Evolutionary conservation across 2,329 filamentous ascomycete species (phyloP).

Genomic region (Hirsutella thompsonii): DNA sequence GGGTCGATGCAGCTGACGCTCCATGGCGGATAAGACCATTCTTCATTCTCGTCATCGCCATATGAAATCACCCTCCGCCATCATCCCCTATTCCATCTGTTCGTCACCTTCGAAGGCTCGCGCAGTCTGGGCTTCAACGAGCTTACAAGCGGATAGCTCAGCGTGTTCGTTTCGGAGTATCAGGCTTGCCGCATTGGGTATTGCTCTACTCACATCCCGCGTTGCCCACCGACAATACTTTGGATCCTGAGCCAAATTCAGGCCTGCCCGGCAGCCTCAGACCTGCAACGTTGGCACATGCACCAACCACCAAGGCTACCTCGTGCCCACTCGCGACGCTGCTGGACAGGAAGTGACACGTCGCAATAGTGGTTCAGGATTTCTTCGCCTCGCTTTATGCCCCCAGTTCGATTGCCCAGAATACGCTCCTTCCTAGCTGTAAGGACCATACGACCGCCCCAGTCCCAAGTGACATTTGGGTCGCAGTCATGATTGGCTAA

Average conservation of each 20-base stretch:
- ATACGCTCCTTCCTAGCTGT: conserved; percentile 47
- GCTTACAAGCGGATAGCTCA: too few relatives aligned
- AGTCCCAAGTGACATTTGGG: conserved; percentile 91
- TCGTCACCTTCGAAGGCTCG: too few relatives aligned
- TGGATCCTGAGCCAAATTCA: neutral
- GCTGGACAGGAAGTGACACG: conserved; percentile 60
- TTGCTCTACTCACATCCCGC: too few relatives aligned
- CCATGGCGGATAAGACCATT: neutral
- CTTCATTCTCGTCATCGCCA: neutral
- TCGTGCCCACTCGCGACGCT: conserved; percentile 77
- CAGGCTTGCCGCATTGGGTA: too few relatives aligned
- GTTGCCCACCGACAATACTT: too few relatives aligned
- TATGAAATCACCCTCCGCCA: neutral
- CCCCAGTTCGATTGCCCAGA: conserved; percentile 35
- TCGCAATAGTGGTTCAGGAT: conserved; percentile 94
- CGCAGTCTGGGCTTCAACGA: too few relatives aligned
- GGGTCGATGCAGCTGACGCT: neutral
- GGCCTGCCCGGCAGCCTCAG: conserved; percentile 40
- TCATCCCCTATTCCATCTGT: neutral
- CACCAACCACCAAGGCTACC: conserved; percentile 84
- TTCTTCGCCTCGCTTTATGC: conserved; percentile 69
- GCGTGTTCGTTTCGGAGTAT: too few relatives aligned
- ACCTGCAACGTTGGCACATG: conserved; percentile 70
- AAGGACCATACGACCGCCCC: conserved; percentile 67
- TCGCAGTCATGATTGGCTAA: conserved; percentile 93